These are phyloP conservation scores for Ganoderma sinense DNA, from an alignment of 1,284 basidiomycete genomes.

Conservation along the genomic window DNA sequence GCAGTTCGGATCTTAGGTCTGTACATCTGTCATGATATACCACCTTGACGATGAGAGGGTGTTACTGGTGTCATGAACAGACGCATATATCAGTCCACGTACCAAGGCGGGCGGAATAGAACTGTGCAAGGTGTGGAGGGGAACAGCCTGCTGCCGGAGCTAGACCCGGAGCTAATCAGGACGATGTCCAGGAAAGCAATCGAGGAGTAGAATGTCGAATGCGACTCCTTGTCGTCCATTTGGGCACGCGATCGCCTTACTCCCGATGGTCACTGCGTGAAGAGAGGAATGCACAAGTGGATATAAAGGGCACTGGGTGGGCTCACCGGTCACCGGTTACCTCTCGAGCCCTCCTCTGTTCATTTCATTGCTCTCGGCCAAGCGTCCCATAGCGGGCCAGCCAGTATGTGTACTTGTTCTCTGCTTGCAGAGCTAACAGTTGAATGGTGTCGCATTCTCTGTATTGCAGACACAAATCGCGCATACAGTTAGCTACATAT, in stretches of 20 bases:
- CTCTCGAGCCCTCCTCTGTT: background rate
- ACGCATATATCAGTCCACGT: background rate
- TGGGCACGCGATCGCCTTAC: background rate
- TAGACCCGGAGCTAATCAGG: background rate
- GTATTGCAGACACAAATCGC: background rate
- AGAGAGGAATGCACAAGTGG: background rate
- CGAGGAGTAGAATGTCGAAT: background rate
- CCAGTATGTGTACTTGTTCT: background rate
- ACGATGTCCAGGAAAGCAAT: background rate
- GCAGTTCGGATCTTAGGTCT: background rate
- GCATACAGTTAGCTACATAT: background rate
- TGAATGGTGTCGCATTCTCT: background rate
- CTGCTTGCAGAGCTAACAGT: background rate
- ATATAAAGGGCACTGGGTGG: background rate
- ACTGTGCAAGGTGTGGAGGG: background rate
- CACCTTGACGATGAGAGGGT: background rate
- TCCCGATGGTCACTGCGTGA: slow-evolving; percentile 3
- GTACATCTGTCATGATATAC: background rate
- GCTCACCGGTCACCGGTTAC: background rate
- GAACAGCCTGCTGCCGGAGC: background rate
- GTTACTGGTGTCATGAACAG: background rate
- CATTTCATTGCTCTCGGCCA: background rate
- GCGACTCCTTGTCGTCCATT: background rate
- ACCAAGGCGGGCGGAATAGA: background rate
- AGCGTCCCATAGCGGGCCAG: background rate